Evolutionary conservation across 352 stramenopile species (phyloP), one percentile per base, ranked within the genome.

Genomic region (Globisporangium heterothallicum): DNA sequence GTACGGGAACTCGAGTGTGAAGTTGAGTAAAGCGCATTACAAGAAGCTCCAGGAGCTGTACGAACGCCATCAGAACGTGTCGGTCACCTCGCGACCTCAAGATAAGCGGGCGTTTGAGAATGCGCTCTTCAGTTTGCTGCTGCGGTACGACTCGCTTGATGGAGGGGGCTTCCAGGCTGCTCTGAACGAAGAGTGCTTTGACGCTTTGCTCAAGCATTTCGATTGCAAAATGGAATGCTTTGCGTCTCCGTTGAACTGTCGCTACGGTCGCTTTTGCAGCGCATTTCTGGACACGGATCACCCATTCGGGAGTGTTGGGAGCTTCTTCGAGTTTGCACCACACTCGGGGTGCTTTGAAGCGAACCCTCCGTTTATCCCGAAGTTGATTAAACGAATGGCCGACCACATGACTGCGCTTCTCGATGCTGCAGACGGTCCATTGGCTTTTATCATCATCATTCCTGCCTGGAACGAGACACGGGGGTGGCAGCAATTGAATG

Each of bases 301-400:
- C 22, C 57, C 65, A 24, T 98, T 98, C 68, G 91, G 92, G 41
- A 96, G 84, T 53, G 64, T 89, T 29, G 93, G 92, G 36, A 97
- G 76, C 59, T 98, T 98, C 61, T 98, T 98, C 59, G 80, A 96
- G 55, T 93, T 96, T 32, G 65, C 75, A 40, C 90, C 91, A n/a
- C 78, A 70, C 36, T 75, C 66, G 5, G 89, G 91, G 61, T 91
- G 79, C 54, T 98, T 89, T 56, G 88, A 98, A 74, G 93, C 91
- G 9, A 98, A 98, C 72, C 94, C 94, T 46, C 94, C 94, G 3
- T 98, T 98, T 68, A 92, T 97, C 44, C 86, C 90, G 19, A 74
- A 84, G 52, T 69, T 98, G 36, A 97, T 98, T 57, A 80, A 88
- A 56, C 69, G 70, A 13, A 97, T 98, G 84, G 80, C 77, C 30